Percentiles rank a stretch among this genome's conserved stretches.
These are phyloP conservation scores for Termitomyces sp. DNA, from an alignment of 768 basidiomycete species.

Conservation along the genomic window DNA sequence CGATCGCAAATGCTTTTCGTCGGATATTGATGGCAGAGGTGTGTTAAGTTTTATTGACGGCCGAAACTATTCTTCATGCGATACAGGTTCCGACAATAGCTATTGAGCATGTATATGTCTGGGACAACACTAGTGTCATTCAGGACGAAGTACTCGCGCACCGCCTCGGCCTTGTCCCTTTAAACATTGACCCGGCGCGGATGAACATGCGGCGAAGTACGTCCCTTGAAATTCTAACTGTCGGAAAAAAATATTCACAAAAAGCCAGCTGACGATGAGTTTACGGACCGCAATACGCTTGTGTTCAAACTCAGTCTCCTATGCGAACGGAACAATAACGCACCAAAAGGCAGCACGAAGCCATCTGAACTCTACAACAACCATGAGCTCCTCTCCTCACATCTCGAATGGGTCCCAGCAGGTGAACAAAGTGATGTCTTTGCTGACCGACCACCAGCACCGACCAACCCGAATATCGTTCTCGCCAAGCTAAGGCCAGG, in stretches of 20 bases:
- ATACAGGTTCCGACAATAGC: constrained; percentile 84
- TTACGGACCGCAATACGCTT: constrained; percentile 85
- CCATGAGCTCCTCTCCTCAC: constrained; percentile 61
- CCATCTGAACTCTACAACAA: constrained; percentile 69
- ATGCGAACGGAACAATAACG: constrained; percentile 61
- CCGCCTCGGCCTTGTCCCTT: constrained; percentile 86
- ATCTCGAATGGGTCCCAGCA: constrained; percentile 75
- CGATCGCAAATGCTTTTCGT: constrained; percentile 92
- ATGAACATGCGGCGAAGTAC: constrained; percentile 53
- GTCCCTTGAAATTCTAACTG: neutral
- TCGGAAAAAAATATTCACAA: neutral
- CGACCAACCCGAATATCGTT: constrained; percentile 81
- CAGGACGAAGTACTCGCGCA: constrained; percentile 93
- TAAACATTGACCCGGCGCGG: constrained; percentile 79
- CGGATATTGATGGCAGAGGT: constrained; percentile 95
- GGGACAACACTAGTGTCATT: constrained; percentile 93
- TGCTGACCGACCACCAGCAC: constrained; percentile 47
- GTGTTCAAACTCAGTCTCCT: constrained; percentile 75
- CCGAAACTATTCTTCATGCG: neutral
- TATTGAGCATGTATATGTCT: constrained; percentile 88
- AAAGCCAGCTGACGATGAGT: constrained; percentile 52
- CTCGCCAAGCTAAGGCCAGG: constrained; percentile 91
- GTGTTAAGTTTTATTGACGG: constrained; percentile 16
- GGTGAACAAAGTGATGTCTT: constrained; percentile 77
- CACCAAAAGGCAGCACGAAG: constrained; percentile 50